Base-by-base conservation (phyloP, 2,329 filamentous ascomycete species). In the Stachybotrys echinatus region DNA sequence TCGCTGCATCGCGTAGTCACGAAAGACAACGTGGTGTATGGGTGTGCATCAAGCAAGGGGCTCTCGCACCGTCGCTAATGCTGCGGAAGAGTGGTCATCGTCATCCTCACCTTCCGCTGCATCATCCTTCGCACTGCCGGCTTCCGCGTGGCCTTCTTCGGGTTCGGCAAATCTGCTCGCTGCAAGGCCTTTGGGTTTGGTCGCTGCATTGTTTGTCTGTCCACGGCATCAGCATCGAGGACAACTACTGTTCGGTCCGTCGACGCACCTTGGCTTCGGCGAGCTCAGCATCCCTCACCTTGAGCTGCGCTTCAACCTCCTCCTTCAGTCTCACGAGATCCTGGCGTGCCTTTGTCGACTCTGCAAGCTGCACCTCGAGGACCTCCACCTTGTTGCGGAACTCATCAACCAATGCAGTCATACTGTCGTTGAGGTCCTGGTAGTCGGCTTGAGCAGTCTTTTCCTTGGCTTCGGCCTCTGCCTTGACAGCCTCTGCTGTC, bases 1-100 rank as follows among this genome's bases (percentile, higher is more conserved):
- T 34, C 27, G 10, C 27, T 5, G 27, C 8, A 19, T 12, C 51
- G 53, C 46, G 56, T 54, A 18, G 50, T 52, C 49, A 53, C 50
- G 45, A 54, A 58, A 47, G 50, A 50, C 54, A 55, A 52, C 55
- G 55, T 59, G 56, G 53, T 49, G 52, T 50, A 50, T 48, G 58
- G 56, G 64, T 61, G 65, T 65, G 61, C 63, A 67, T 65, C 66
- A 73, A 70, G 65, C 68, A 73, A 69, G 69, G 74, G 74, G 70
- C 67, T 69, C 63, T 73, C 83, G 76, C 79, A 86, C 83, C 81
- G 79, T 81, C 72, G 82, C 81, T 70, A 85, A 74, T 69, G 82
- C 83, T 65, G 76, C 73, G 64, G 82, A 85, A 68, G 81, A 81
- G 73, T 80, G 72, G 65, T 85, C 82, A 61, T 80, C 75, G 61